Evolutionary conservation across 345 rosid species (phyloP).

Genomic region (Melaleuca quinquenervia): DNA sequence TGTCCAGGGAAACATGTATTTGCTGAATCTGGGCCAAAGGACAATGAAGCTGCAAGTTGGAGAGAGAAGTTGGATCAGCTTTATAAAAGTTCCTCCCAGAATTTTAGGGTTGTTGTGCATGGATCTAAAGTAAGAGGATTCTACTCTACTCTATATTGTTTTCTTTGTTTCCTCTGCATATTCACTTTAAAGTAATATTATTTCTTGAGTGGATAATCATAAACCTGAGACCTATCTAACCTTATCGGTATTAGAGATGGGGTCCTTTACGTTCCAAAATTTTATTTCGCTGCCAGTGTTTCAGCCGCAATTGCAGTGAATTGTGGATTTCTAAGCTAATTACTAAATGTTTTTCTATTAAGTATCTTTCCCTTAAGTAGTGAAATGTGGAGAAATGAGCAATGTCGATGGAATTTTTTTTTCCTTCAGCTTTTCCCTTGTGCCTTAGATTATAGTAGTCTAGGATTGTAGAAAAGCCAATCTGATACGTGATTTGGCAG

Average conservation of each 20-base stretch:
- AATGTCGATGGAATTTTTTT: neutral
- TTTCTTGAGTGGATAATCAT: neutral
- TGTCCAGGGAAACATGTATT: conserved; percentile 90
- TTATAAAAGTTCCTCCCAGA: conserved; percentile 96
- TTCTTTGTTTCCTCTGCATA: neutral
- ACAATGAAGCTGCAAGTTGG: conserved; percentile 98
- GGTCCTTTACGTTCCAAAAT: neutral
- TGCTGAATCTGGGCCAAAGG: conserved; percentile 91
- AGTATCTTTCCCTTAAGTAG: neutral
- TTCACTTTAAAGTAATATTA: neutral
- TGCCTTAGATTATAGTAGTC: neutral
- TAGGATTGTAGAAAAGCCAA: conserved; percentile 8
- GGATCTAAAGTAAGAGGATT: conserved; percentile 77
- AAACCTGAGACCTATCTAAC: neutral
- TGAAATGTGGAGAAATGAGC: neutral
- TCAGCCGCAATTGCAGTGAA: neutral
- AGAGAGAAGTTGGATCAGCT: conserved; percentile 95
- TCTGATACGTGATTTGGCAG: conserved; percentile 52
- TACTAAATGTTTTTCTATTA: neutral
- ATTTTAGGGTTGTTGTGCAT: conserved; percentile 98
- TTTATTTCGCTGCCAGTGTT: neutral
- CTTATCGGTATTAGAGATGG: neutral
- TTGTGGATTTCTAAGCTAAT: neutral
- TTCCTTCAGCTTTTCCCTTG: neutral
- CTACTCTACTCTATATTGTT: neutral